Evolutionary conservation across 2,329 filamentous ascomycete genomes (phyloP).

Genomic region (Fusarium anguioides): DNA sequence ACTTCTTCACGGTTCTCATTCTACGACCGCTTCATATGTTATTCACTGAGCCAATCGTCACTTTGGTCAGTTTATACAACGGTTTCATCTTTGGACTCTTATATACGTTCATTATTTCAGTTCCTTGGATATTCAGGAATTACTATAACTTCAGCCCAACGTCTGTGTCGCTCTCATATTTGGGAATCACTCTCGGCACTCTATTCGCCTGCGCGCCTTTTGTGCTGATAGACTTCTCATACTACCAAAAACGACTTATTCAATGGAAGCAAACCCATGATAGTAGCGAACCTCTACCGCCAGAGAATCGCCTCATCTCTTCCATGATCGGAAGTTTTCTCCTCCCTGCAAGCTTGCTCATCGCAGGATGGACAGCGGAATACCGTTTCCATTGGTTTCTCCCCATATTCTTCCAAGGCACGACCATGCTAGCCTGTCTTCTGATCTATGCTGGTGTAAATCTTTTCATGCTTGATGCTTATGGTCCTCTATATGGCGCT

Average conservation of each 20-base stretch:
- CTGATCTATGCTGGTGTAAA: constrained; percentile 24
- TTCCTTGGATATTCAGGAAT: constrained; percentile 25
- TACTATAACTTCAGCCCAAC: constrained; percentile 18
- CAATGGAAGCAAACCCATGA: constrained; percentile 4
- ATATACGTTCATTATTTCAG: constrained; percentile 30
- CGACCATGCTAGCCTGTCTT: constrained; percentile 14
- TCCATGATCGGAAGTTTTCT: constrained; percentile 28
- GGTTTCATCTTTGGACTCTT: constrained; percentile 31
- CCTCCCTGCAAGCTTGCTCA: constrained; percentile 5
- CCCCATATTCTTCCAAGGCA: constrained; percentile 16
- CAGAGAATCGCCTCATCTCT: constrained; percentile 25
- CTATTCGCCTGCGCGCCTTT: constrained; percentile 17
- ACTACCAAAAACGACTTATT: constrained; percentile 23
- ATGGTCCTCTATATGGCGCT: constrained; percentile 20
- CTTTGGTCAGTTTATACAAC: constrained; percentile 27
- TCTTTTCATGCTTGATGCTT: constrained; percentile 29
- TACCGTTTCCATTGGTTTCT: constrained; percentile 13
- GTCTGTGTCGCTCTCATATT: constrained; percentile 13
- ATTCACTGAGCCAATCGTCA: constrained; percentile 25
- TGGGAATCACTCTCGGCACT: constrained; percentile 25
- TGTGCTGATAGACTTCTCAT: constrained; percentile 25
- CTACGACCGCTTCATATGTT: constrained; percentile 29
- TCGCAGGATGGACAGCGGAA: constrained; percentile 30
- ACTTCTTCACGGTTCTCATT: constrained; percentile 33
- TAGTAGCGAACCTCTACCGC: not conserved